Evolutionary conservation across 331 rosid genomes (phyloP), one percentile per base, ranked within the genome.

Genomic region (Acacia pycnantha): DNA sequence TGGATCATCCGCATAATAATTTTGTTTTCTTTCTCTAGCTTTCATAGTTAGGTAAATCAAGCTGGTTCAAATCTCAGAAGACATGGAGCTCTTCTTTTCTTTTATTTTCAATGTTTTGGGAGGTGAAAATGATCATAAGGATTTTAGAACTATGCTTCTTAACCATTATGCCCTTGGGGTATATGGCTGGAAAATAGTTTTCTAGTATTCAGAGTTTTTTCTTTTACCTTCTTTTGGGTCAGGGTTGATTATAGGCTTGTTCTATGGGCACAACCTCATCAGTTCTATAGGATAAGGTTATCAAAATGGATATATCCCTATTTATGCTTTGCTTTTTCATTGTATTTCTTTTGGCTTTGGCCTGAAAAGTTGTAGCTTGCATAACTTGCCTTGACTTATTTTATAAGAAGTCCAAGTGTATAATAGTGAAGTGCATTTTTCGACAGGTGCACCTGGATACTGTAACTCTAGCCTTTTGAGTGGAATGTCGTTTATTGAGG

Each of bases 401-500:
- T 64, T 68, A 46, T 77, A 73, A 58, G 54, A 68, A 58, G 54
- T 74, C 64, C 73, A 43, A 56, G 68, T 71, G 77, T 70, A 35
- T 84, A 54, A 78, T 18, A 70, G 54, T 19, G 29, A 13, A 70
- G 59, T 80, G 64, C 70, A 31, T 82, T 88, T 81, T 78, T 69
- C 74, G 64, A 75, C 92, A 95, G 99, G 99, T 87, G 98, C 99
- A 54, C 99, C 99, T 54, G 99, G 98, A 85, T 90, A 86, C 78
- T 47, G 86, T 46, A 74, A 90, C 18, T 88, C 98, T 46, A 88
- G 97, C 87, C 84, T 95, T 76, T 78, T 93, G 77, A 95, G 90
- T 84, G 99, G 99, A 87, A 89, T 95, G 97, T 93, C 99, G 48
- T 95, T 95, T 84, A 89, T 95, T 33, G 91, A 92, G 15, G 99